Base-by-base conservation (phyloP, 2,329 filamentous ascomycete genomes). In the Aspergillus bombycis region DNA sequence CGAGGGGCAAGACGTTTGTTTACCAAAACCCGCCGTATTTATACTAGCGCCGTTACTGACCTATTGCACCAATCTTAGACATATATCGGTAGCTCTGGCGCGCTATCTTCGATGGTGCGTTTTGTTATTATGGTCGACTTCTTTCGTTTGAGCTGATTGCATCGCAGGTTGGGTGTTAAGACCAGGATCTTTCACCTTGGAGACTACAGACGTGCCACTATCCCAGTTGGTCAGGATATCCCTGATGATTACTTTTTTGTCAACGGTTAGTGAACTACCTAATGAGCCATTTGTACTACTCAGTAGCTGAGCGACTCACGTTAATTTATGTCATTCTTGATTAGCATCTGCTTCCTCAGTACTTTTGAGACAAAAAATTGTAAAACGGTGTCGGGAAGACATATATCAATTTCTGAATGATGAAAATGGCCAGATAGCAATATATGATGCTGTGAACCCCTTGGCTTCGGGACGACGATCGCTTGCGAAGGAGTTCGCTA, bases 161-260 rank as follows among this genome's bases (percentile, higher is more conserved):
- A 41, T 61, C 59, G 58, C 63, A 91, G 89, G 95, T 86, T 99
- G 45, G 95, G 95, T 66, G 95, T 99, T 64, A 99, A 99, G 82
- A 98, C 95, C 38, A 91, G 94, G 70, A 96, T 98, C 71, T 99
- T 99, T 77, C 95, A 99, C 76, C 84, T 99, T 19, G 95, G 96
- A 62, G 95, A 99, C 79, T 99, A 99, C 78, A 91, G 95, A 69
- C 88, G 95, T 75, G 94, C 93, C 36, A 96, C 94, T 19, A 88
- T 98, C 67, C 93, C 93, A 21, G 88, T 89, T 48, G 92, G 89
- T 16, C 90, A 90, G 62, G 88, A 94, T 62, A 91, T 99, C 19
- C 96, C 95, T 1, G 92, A 97, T 67, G 95, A 99, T 77, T 99
- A 99, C 79, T 99, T 99, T 82, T 97, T 94, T 76, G 91, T 96